These are phyloP conservation scores for Schrenkiella parvula DNA, from an alignment of 345 rosid genomes.

Conservation along the genomic window DNA sequence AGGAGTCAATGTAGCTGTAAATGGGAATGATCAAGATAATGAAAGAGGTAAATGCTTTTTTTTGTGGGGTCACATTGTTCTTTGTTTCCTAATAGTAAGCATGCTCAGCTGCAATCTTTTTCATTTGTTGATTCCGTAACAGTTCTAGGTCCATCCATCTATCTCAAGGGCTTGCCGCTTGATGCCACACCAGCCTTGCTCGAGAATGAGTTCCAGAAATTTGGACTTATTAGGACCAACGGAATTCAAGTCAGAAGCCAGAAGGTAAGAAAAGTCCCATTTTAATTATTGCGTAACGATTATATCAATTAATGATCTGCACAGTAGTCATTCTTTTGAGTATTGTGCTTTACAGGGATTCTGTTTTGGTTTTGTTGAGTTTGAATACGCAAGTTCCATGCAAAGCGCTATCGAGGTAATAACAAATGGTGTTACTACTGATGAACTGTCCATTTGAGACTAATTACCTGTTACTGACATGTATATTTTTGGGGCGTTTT, in stretches of 20 bases:
- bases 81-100: background rate
- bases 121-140: constrained; percentile 14
- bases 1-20: constrained; percentile 43
- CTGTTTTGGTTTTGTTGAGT: constrained; percentile 96
- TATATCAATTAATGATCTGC: background rate
- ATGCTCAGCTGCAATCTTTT: background rate
- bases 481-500: background rate
- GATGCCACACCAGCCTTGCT: constrained; percentile 60
- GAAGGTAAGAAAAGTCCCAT: constrained; percentile 43
- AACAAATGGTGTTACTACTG: background rate
- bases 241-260: constrained; percentile 86
- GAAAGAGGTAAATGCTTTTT: constrained; percentile 40
- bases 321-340: background rate
- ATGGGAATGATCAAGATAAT: constrained; percentile 57
- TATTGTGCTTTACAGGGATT: constrained; percentile 55
- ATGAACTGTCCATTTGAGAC: background rate
- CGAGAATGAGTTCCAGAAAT: constrained; percentile 83
- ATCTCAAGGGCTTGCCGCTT: constrained; percentile 75
- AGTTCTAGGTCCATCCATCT: constrained; percentile 82
- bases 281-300: background rate
- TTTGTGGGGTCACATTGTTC: background rate
- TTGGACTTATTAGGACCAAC: constrained; percentile 70
- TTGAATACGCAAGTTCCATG: constrained; percentile 71
- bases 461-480: background rate
- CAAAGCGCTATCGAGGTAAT: constrained; percentile 91